Base-by-base conservation (phyloP, 1,284 basidiomycete genomes). In the Sanghuangporus baumii region DNA sequence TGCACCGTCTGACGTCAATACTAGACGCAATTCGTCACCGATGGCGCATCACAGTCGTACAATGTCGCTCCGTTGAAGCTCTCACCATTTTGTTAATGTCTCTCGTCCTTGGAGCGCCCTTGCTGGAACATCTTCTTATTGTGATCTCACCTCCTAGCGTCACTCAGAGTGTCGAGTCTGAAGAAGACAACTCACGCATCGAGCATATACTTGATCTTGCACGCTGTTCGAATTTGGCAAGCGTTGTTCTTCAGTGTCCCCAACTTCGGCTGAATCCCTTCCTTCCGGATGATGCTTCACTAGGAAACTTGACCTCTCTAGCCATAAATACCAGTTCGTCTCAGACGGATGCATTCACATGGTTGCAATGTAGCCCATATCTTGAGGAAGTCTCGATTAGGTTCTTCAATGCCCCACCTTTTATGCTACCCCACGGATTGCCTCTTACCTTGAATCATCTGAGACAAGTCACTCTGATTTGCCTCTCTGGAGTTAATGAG, bases 291-390 rank as follows among this genome's bases (percentile, higher is more conserved):
- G 46, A 41, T 2, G 34, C 31, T 34, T 37, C 36, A 6, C 18
- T 60, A 31, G 18, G 6, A 51, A 26, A 43, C 41, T 16, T 60
- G 31, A 55, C 12, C 12, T 46, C 41, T n/a, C 60, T 61, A n/a
- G 43, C 37, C 14, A 11, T 61, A 23, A 31, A 37, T n/a, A 11
- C 26, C 34, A 56, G 40, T 31, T 12, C 31, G 16, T 61, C 54
- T 5, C 60, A 61, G 38, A 14, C 41, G 12, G 60, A 61, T 51
- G 60, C 60, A 16, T 57, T 56, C 18, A 36, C 37, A 12, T 61
- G 60, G 60, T 43, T 61, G 12, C 54, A 56, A 31, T 48, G 36
- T n/a, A 47, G 54, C 34, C 43, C 54, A 16, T 36, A 47, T 43
- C 55, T 61, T 31, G 60, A 47, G 18, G 36, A n/a, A 7, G 16